Evolutionary conservation across 805 yeast species (phyloP).

Genomic region (Lachancea dasiensis): DNA sequence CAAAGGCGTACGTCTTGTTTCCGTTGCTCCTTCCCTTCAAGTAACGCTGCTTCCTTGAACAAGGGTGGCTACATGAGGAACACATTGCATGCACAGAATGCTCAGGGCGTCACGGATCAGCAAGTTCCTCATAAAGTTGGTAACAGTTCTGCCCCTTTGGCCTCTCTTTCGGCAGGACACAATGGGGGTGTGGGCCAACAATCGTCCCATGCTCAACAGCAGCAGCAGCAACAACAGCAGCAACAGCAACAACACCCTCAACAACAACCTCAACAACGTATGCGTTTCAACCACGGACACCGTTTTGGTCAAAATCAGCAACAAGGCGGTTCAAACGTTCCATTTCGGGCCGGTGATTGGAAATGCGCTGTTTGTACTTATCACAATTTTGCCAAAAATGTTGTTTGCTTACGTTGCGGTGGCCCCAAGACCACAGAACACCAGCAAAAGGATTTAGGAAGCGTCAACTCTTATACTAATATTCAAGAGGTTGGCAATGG

Average conservation of each 20-base stretch:
- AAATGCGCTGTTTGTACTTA: constrained; percentile 78
- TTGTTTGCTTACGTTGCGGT: constrained; percentile 84
- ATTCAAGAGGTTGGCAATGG: constrained; percentile 12
- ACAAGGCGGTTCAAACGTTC: constrained; percentile 51
- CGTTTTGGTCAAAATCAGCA: constrained; percentile 13
- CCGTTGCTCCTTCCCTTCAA: constrained; percentile 83
- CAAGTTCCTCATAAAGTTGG: constrained; percentile 8
- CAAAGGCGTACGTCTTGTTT: constrained; percentile 92
- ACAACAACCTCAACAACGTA: constrained; percentile 16
- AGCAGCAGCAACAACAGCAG: constrained; percentile 12
- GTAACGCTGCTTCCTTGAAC: constrained; percentile 58
- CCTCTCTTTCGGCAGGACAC: constrained; percentile 9
- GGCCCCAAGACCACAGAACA: constrained; percentile 43
- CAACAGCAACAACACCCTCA: constrained; percentile 21
- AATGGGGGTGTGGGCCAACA: constrained; percentile 5
- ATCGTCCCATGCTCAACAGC: constrained; percentile 12
- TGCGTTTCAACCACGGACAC: constrained; percentile 8
- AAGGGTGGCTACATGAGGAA: constrained; percentile 13
- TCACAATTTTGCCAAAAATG: constrained; percentile 88
- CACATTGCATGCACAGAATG: constrained; percentile 10
- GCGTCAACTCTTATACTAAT: constrained; percentile 7
- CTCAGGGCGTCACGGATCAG: constrained; percentile 10
- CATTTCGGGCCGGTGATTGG: constrained; percentile 97
- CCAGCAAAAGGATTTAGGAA: constrained; percentile 12
- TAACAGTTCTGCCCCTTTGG: constrained; percentile 11